Evolutionary conservation across 2,329 filamentous ascomycete genomes (phyloP).

Genomic region (Cladophialophora chaetospira): DNA sequence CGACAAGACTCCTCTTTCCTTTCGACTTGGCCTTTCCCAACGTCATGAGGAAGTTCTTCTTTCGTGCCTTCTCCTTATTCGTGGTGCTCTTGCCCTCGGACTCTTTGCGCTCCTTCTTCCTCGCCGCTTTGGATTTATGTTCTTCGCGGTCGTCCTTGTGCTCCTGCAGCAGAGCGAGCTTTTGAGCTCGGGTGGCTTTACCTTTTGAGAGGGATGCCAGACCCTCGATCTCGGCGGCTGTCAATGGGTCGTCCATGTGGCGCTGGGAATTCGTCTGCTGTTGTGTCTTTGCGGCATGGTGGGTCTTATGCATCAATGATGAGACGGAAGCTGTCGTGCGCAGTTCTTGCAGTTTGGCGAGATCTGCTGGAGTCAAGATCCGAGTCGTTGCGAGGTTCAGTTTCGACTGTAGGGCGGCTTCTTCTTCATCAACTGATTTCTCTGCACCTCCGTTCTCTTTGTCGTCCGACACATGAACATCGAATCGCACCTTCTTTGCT

Average conservation of each 20-base stretch:
- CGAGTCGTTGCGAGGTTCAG: slow-evolving; percentile 86
- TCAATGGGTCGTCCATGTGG: slow-evolving; percentile 84
- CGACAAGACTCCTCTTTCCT: slow-evolving; percentile 88
- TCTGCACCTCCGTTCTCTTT: slow-evolving; percentile 39
- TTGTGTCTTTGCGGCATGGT: slow-evolving; percentile 48
- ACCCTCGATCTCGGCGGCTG: slow-evolving; percentile 88
- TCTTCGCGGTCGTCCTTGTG: slow-evolving; percentile 75
- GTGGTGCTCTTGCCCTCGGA: slow-evolving; percentile 91
- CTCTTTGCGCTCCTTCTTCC: slow-evolving; percentile 83
- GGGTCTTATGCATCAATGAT: slow-evolving; percentile 52
- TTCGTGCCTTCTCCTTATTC: slow-evolving; percentile 92
- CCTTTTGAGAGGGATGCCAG: slow-evolving; percentile 70
- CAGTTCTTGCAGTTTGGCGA: slow-evolving; percentile 91
- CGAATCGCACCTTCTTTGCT: slow-evolving; percentile 64
- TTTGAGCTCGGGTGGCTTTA: slow-evolving; percentile 87
- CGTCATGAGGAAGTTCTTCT: slow-evolving; percentile 99
- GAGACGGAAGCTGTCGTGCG: slow-evolving; percentile 72
- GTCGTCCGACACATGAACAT: slow-evolving; percentile 39
- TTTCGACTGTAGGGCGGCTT: slow-evolving; percentile 33
- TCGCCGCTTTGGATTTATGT: slow-evolving; percentile 83
- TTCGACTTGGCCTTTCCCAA: slow-evolving; percentile 93
- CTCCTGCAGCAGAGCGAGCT: slow-evolving; percentile 77
- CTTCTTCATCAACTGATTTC: slow-evolving; percentile 3
- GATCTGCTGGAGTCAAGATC: slow-evolving; percentile 91
- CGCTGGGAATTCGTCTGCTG: slow-evolving; percentile 54